phyloP scores from a whole-genome alignment of 257 asterid species.

The Primulina tabacum region DNA sequence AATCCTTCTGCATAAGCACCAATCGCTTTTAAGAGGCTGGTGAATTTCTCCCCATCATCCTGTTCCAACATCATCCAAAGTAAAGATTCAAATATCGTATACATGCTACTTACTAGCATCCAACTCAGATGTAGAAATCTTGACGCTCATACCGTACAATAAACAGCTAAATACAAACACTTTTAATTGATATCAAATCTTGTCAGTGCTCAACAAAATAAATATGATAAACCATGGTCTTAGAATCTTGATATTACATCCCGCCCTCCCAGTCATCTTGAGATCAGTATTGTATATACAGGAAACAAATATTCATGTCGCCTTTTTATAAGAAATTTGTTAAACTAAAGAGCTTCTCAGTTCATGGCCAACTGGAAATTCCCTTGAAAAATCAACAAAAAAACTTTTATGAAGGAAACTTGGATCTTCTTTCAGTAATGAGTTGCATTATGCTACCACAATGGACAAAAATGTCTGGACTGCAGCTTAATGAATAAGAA shows the following conservation, averaged over 20 bases:
- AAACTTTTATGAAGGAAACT: too few relatives aligned
- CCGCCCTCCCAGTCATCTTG: not conserved
- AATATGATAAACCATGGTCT: too few relatives aligned
- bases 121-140: not conserved
- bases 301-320: not conserved
- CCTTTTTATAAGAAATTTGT: not conserved
- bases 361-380: not conserved
- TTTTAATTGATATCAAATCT: too few relatives aligned
- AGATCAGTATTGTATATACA: not conserved
- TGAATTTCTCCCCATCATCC: slow-evolving; percentile 90
- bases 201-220: too few relatives aligned
- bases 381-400: not conserved
- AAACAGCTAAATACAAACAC: not conserved
- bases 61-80: slow-evolving; percentile 31
- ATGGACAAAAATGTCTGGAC: not conserved
- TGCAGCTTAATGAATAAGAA: slow-evolving; percentile 1
- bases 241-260: too few relatives aligned
- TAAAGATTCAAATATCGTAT: slow-evolving; percentile 13
- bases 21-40: slow-evolving; percentile 77
- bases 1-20: slow-evolving; percentile 95
- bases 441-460: not conserved
- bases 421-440: not conserved
- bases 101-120: not conserved
- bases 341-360: slow-evolving; percentile 2
- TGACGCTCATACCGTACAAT: not conserved